Percentiles rank a stretch among this genome's conserved stretches.
These are phyloP conservation scores for Colletotrichum sp. DNA, from an alignment of 2,329 filamentous ascomycete genomes.

Conservation along the genomic window DNA sequence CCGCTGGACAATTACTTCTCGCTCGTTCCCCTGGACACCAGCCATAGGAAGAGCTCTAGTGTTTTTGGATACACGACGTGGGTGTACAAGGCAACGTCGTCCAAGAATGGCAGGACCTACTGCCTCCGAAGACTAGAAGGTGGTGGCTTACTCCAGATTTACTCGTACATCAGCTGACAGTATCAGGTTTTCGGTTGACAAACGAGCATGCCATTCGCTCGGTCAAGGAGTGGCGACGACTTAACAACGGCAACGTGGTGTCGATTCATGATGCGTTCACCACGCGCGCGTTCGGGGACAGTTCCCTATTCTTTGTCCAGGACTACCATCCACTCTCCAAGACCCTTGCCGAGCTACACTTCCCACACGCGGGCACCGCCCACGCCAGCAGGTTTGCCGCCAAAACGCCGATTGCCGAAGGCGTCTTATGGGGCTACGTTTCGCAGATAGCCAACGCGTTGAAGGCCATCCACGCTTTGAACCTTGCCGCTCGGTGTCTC, in stretches of 20 bases:
- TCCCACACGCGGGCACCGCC: conserved; percentile 43
- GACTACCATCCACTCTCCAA: conserved; percentile 93
- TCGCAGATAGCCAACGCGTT: conserved; percentile 90
- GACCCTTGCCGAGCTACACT: conserved; percentile 85
- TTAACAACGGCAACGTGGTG: conserved; percentile 83
- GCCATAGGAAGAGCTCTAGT: conserved; percentile 76
- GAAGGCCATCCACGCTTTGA: conserved; percentile 81
- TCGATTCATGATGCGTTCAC: conserved; percentile 93
- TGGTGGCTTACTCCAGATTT: conserved; percentile 30
- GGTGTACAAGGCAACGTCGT: conserved; percentile 93
- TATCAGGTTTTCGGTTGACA: conserved; percentile 77
- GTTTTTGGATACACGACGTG: conserved; percentile 90
- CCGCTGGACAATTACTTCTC: conserved; percentile 90
- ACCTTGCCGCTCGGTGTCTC: conserved; percentile 84
- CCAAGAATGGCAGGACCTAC: conserved; percentile 88
- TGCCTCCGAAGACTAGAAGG: conserved; percentile 85
- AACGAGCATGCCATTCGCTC: conserved; percentile 88
- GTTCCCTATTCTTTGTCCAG: conserved; percentile 91
- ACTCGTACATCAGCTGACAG: conserved; percentile 18
- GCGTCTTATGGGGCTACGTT: conserved; percentile 87
- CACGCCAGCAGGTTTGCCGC: conserved; percentile 49
- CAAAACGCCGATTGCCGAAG: conserved; percentile 66
- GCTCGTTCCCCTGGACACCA: conserved; percentile 85
- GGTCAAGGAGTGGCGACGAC: conserved; percentile 87
- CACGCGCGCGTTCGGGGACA: conserved; percentile 89